A percentile compares a stretch with the other conserved stretches of the same genome.
Evolutionary conservation across 192 early-diverging fungal species (phyloP).

Genomic region (Coemansia javaensis): DNA sequence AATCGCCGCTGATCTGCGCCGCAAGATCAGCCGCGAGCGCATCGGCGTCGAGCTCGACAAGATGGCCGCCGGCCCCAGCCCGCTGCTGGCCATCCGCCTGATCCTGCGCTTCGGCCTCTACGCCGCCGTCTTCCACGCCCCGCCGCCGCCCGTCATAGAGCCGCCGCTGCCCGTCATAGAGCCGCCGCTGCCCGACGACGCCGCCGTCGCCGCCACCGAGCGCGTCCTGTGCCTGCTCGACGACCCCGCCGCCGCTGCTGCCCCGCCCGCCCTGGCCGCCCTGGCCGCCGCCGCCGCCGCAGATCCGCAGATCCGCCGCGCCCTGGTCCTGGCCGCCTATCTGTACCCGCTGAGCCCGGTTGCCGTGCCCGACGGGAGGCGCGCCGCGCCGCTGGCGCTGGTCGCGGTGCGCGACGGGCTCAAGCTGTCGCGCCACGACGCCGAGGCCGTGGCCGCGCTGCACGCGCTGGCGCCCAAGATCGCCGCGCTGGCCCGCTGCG

Average conservation of each 20-base stretch:
- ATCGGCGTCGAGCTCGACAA: constrained; percentile 91
- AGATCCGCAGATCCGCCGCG: constrained; percentile 14
- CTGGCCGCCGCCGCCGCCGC: background rate
- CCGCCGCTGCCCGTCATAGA: background rate
- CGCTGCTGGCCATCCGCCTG: constrained; percentile 50
- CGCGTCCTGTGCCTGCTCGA: too few species aligned
- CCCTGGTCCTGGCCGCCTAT: constrained; percentile 56
- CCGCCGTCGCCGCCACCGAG: too few species aligned
- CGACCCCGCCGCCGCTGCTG: too few species aligned
- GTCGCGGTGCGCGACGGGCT: constrained; percentile 58
- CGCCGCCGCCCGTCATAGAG: background rate
- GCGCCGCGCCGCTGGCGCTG: constrained; percentile 37
- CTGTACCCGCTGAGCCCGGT: constrained; percentile 54
- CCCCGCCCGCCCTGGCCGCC: too few species aligned
- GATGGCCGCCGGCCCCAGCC: constrained; percentile 70
- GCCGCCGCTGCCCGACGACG: too few species aligned
- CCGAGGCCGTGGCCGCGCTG: constrained; percentile 14
- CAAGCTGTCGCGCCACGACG: constrained; percentile 53
- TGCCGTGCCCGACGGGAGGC: constrained; percentile 45
- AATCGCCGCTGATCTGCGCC: constrained; percentile 60
- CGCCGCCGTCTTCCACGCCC: constrained; percentile 20
- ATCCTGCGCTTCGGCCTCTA: constrained; percentile 50
- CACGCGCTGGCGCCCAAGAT: constrained; percentile 16
- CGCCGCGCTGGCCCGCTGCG: constrained; percentile 3
- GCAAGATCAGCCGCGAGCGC: constrained; percentile 88